A percentile compares a stretch with the other conserved stretches of the same genome.
Conservation (phyloP, 129 eudicot species). For the carrot (Daucus carota) region DNA sequence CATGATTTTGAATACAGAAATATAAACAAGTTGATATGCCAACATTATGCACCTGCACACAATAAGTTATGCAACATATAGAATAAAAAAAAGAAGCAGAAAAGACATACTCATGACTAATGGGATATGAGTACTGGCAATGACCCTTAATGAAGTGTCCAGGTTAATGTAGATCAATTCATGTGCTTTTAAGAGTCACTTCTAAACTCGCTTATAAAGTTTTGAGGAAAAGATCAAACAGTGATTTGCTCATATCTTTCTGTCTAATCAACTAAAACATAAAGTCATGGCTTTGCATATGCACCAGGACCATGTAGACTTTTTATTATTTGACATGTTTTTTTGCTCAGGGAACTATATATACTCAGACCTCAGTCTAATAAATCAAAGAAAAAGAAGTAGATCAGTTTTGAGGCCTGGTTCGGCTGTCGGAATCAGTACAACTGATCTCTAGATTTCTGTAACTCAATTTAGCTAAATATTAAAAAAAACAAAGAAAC, state of each 20-base stretch:
- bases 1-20: constrained; percentile 22
- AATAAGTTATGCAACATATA: too few species aligned
- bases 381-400: constrained; percentile 90
- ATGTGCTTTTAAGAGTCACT: too few species aligned
- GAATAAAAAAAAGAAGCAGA: too few species aligned
- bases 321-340: not conserved
- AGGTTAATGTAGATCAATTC: too few species aligned
- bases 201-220: too few species aligned
- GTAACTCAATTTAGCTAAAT: constrained; percentile 26
- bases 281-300: too few species aligned
- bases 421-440: constrained; percentile 12
- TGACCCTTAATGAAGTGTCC: too few species aligned
- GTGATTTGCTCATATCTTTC: too few species aligned
- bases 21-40: constrained; percentile 26
- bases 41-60: constrained; percentile 24
- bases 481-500: not conserved
- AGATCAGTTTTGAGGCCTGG: constrained; percentile 13
- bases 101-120: too few species aligned
- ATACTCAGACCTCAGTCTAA: constrained; percentile 59
- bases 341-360: constrained; percentile 73
- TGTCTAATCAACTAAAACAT: too few species aligned
- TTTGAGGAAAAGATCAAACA: too few species aligned
- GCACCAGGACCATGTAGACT: not conserved
- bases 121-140: too few species aligned
- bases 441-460: constrained; percentile 23